Percentiles rank a stretch among this genome's conserved stretches.
phyloP scores from a whole-genome alignment of 257 asterid genomes.

The Paraleonurus japonicus region DNA sequence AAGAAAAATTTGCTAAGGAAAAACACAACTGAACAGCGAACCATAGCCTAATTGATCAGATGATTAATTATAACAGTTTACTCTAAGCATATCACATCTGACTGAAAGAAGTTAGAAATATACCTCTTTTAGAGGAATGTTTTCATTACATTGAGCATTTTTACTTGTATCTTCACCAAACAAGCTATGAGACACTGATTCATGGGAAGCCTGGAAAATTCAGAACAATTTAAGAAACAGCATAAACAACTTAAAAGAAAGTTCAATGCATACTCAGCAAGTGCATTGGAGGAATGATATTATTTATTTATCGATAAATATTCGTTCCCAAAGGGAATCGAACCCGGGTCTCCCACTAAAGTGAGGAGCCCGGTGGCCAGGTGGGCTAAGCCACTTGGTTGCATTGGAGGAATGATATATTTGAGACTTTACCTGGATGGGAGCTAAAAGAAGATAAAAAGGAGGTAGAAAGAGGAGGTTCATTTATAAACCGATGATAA shows the following conservation, averaged over 20 bases:
- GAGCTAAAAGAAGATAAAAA: neutral
- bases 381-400: too few species aligned
- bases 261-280: neutral
- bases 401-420: neutral
- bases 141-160: slow-evolving; percentile 23
- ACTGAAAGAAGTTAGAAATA: slow-evolving; percentile 10
- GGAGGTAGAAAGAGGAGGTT: slow-evolving; percentile 4
- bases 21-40: slow-evolving; percentile 1
- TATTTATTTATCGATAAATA: too few species aligned
- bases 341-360: too few species aligned
- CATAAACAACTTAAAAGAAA: neutral
- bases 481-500: slow-evolving; percentile 6
- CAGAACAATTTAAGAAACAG: slow-evolving; percentile 23
- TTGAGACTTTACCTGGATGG: neutral
- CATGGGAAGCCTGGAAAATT: slow-evolving; percentile 44
- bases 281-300: neutral
- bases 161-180: slow-evolving; percentile 35
- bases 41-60: slow-evolving; percentile 13
- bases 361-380: too few species aligned
- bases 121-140: slow-evolving; percentile 57
- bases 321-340: too few species aligned
- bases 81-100: neutral
- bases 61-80: neutral
- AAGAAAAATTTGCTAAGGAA: neutral
- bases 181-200: slow-evolving; percentile 47